Conservation (phyloP, 2,329 filamentous ascomycete species). For the Neodidymelliopsis sp. region DNA sequence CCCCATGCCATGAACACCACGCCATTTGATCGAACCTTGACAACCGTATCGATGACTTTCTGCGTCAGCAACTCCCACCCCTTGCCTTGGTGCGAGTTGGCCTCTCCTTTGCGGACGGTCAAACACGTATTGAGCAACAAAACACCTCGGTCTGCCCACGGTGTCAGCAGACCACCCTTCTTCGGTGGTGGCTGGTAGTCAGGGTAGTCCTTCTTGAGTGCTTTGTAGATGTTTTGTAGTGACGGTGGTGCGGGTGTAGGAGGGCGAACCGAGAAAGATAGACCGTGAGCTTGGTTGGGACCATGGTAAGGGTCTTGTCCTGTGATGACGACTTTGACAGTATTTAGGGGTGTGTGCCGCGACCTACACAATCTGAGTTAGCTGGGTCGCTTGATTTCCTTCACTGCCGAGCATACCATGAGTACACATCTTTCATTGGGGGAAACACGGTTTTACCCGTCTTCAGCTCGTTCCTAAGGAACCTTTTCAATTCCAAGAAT, state of each 20-base stretch:
- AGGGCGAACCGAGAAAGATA: slow-evolving; percentile 92
- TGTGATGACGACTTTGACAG: slow-evolving; percentile 89
- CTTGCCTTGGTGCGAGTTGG: slow-evolving; percentile 82
- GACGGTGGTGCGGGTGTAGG: slow-evolving; percentile 89
- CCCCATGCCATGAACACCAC: slow-evolving; percentile 98
- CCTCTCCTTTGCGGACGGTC: slow-evolving; percentile 87
- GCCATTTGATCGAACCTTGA: slow-evolving; percentile 75
- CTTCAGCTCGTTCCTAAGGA: slow-evolving; percentile 79
- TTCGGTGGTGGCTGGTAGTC: slow-evolving; percentile 77
- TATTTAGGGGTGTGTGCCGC: slow-evolving; percentile 85
- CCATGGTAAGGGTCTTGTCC: slow-evolving; percentile 99
- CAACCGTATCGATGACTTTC: slow-evolving; percentile 86
- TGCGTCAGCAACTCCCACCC: slow-evolving; percentile 97
- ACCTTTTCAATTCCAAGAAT: slow-evolving; percentile 88
- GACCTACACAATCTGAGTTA: slow-evolving; percentile 70
- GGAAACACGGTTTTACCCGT: slow-evolving; percentile 84
- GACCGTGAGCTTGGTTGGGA: slow-evolving; percentile 90
- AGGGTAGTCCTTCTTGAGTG: slow-evolving; percentile 87
- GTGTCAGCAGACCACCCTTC: slow-evolving; percentile 81
- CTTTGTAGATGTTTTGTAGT: slow-evolving; percentile 91
- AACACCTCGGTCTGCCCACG: slow-evolving; percentile 93
- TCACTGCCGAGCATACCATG: slow-evolving; percentile 69
- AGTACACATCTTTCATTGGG: slow-evolving; percentile 88
- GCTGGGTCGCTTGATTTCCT: background rate
- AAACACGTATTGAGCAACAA: slow-evolving; percentile 94